Base-by-base conservation (phyloP, 352 stramenopile genomes). In the Globisporangium paddicum region DNA sequence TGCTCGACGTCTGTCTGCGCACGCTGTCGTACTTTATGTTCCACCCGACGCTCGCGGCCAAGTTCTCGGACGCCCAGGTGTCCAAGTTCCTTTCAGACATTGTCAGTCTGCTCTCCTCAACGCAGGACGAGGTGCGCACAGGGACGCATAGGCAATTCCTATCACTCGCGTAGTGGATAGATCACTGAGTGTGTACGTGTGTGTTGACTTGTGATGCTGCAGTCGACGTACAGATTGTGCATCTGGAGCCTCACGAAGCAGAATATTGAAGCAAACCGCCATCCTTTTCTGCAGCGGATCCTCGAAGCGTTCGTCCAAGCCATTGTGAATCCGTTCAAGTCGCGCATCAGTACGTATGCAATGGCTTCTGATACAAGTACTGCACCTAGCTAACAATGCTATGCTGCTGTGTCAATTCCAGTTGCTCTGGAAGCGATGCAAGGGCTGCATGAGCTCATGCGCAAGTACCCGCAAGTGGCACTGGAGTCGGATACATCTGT, bases 1-100 rank as follows among this genome's bases (percentile, higher is more conserved):
- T 77, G 34, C 32, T 79, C n/a, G 66, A 79, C 52, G 51, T 76
- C 11, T 74, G 68, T 55, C 63, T 82, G 46, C 73, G 71, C 44
- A 82, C 79, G 62, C 68, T 91, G 11, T 91, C 81, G 53, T 91
- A 88, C 51, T 72, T 88, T 37, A 76, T 91, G 69, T 66, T 83
- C 58, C 79, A 87, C 50, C 28, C 49, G 25, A 72, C 54, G n/a
- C 34, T 91, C 30, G 70, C 66, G 11, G 41, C 63, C 0, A 51
- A 28, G 25, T 82, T 90, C 40, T 55, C 69, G 7, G 68, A 79
- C 28, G 56, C 68, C 11, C 63, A 79, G 41, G 28, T 84, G 48
- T 63, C 69, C 19, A 60, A 58, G 23, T 76, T 87, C 57, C 64
- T 87, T 25, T 71, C 61, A 7, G 71, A 87, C 55, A 57, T 89